phyloP scores from a whole-genome alignment of 139 green algal genomes.

The Prasinococcaceae sp. region DNA sequence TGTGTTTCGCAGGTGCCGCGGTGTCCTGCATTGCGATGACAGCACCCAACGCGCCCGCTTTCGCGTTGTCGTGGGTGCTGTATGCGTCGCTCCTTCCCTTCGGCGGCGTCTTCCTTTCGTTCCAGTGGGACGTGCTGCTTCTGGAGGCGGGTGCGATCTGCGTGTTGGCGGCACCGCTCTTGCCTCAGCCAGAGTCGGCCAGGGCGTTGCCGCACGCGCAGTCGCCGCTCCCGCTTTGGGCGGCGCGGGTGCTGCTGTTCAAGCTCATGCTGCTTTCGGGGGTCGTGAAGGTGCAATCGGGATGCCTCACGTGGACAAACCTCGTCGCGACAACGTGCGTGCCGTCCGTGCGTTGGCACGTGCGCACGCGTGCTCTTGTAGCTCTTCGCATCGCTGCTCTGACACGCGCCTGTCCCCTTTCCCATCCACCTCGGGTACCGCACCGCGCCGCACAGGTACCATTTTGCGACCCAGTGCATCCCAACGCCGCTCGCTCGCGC shows the following conservation, averaged over 20 bases:
- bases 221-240: background rate
- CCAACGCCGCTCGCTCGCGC: conserved; percentile 16
- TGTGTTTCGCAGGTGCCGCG: background rate
- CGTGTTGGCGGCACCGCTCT: conserved; percentile 7
- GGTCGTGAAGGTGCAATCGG: conserved; percentile 19
- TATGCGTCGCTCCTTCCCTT: conserved; percentile 11
- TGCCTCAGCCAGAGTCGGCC: background rate
- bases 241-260: conserved; percentile 16
- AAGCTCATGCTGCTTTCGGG: conserved; percentile 28
- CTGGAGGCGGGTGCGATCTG: conserved; percentile 14
- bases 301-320: too few relatives aligned
- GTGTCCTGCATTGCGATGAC: background rate
- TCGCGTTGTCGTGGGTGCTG: background rate
- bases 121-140: conserved; percentile 28
- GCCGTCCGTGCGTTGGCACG: too few relatives aligned
- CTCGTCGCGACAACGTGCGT: too few relatives aligned
- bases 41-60: background rate
- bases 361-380: too few relatives aligned
- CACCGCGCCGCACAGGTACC: too few relatives aligned
- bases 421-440: too few relatives aligned
- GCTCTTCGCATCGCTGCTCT: too few relatives aligned
- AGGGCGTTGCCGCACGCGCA: background rate
- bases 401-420: too few relatives aligned
- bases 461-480: conserved; percentile 26
- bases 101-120: conserved; percentile 17